Evolutionary conservation across 306 rosid species (phyloP).

Genomic region (Coriaria nepalensis): DNA sequence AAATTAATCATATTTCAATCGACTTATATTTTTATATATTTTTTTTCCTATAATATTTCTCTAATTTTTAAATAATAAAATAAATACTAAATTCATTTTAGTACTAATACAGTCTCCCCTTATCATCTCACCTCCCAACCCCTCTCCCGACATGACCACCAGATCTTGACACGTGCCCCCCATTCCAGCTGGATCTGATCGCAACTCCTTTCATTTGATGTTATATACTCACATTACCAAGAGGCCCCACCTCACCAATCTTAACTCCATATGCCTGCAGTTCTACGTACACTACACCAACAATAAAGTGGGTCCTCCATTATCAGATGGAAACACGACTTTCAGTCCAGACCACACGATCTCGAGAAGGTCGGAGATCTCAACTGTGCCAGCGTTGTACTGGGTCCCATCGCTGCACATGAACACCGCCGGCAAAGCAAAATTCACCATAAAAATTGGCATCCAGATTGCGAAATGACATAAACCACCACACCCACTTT

Average conservation of each 20-base stretch:
- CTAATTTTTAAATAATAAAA: too few relatives aligned
- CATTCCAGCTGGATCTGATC: not conserved
- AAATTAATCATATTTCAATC: too few relatives aligned
- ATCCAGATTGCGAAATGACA: slow-evolving; percentile 8
- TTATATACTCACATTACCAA: not conserved
- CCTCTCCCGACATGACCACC: slow-evolving; percentile 19
- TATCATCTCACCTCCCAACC: slow-evolving; percentile 14
- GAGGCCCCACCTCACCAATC: slow-evolving; percentile 9
- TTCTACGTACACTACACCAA: slow-evolving; percentile 2
- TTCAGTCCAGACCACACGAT: slow-evolving; percentile 5
- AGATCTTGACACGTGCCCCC: slow-evolving; percentile 30
- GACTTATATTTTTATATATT: too few relatives aligned
- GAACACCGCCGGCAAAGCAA: slow-evolving; percentile 25
- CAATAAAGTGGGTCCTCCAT: slow-evolving; percentile 12
- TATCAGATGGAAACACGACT: not conserved
- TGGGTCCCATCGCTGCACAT: slow-evolving; percentile 22
- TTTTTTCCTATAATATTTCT: too few relatives aligned
- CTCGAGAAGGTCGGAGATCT: not conserved
- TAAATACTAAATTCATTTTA: too few relatives aligned
- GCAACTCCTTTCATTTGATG: slow-evolving; percentile 4
- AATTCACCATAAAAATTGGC: slow-evolving; percentile 12
- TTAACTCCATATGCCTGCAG: slow-evolving; percentile 12
- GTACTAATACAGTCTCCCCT: not conserved
- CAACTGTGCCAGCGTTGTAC: slow-evolving; percentile 19
- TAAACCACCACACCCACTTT: not conserved